Base-by-base conservation (phyloP, 192 early-diverging fungal genomes). In the Linnemannia zychae region DNA sequence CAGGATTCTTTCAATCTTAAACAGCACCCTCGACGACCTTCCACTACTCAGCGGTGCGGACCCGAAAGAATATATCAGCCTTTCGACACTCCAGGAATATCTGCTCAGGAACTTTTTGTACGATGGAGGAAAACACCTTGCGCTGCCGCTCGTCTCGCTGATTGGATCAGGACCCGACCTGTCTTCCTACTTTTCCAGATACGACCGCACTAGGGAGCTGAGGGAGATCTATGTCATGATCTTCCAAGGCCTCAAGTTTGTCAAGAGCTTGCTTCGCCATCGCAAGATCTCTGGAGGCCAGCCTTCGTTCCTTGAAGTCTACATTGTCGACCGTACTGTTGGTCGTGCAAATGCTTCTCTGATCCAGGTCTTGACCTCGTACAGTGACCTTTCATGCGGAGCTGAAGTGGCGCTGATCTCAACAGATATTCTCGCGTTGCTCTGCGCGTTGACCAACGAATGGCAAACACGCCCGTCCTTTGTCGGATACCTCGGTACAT, bases 111-210 rank as follows among this genome's bases (percentile, higher is more conserved):
- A 86, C 71, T 90, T 91, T 82, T 80, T 91, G 48, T 79, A 83
- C 40, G 88, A 92, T 24, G 91, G 90, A 47, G 89, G 88, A 28
- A 87, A 81, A 49, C 87, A 91, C 37, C 84, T 91, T 12, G 72
- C 87, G 17, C 70, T 86, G 31, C 90, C 90, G 3, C 70, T 92
- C 18, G 74, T 91, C 22, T 88, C 84, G 24, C 87, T 87, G 24
- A 86, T 92, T 49, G 81, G 85, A 16, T 70, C 78, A 28, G 89
- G 87, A 17, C 83, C 88, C 17, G 82, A 89, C 17, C 12, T 84
- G 60, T 72, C 87, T 24, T 66, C 79, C 71, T 80, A 84, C 50
- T 82, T 81, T 76, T 88, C 68, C 50, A 88, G 71, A 53, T 72
- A 70, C 34, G 66, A 28, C 16, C 75, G 76, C 33, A 48, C 47